Conservation (phyloP, 176 grass and related monocot species). For the Coix lacrymajobi region DNA sequence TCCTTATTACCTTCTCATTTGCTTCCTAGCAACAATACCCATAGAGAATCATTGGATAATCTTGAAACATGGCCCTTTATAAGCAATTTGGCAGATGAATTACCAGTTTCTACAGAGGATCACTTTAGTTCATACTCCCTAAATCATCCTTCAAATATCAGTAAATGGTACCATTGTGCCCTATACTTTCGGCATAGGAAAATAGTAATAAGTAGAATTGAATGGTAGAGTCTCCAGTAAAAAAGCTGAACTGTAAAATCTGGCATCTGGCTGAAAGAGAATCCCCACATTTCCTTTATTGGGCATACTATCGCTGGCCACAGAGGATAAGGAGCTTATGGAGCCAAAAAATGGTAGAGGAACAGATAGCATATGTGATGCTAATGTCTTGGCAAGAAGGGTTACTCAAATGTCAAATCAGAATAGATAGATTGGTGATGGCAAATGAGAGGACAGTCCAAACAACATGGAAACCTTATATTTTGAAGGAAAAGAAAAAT, state of each 20-base stretch:
- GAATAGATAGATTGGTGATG: not conserved
- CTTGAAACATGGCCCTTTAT: not conserved
- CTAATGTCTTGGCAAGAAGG: not conserved
- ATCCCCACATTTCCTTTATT: not conserved
- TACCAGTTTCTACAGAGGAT: not conserved
- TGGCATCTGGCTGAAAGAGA: not conserved
- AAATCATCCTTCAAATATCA: conserved; percentile 2
- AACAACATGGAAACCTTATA: not conserved
- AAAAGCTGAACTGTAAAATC: not conserved
- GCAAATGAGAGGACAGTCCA: not conserved
- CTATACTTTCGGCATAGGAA: not conserved
- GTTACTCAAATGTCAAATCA: not conserved
- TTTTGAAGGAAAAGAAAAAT: not conserved
- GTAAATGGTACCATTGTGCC: not conserved
- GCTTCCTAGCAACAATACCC: conserved; percentile 7
- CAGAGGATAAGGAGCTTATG: not conserved
- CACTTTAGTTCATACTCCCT: not conserved
- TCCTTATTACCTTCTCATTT: not conserved
- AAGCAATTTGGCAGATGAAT: conserved; percentile 13
- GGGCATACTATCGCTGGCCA: not conserved
- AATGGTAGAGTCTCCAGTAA: not conserved
- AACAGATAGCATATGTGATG: not conserved
- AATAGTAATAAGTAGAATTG: not conserved
- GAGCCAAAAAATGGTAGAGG: not conserved
- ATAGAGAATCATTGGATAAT: not conserved